phyloP scores from a whole-genome alignment of 805 yeast genomes.

The Kuraishia hungarica region DNA sequence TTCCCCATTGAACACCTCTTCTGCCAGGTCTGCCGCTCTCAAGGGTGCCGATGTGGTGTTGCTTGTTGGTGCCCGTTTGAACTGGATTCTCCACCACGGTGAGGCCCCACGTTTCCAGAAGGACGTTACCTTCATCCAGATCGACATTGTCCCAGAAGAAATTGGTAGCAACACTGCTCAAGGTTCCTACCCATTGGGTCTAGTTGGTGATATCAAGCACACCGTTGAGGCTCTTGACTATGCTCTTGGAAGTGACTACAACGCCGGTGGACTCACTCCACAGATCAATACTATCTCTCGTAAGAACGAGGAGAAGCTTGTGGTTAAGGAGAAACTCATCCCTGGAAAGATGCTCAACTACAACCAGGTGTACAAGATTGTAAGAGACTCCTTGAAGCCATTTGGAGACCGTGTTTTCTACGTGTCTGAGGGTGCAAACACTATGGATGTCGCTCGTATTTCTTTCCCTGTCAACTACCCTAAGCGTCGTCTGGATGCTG shows the following conservation, averaged over 20 bases:
- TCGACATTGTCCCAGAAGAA: constrained; percentile 46
- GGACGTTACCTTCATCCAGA: constrained; percentile 44
- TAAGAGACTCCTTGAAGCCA: constrained; percentile 30
- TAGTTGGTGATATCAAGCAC: constrained; percentile 40
- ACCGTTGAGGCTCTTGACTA: constrained; percentile 27
- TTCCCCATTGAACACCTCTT: constrained; percentile 38
- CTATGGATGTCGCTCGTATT: constrained; percentile 64
- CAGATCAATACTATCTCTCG: constrained; percentile 17
- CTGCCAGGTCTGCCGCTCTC: constrained; percentile 58
- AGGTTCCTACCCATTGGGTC: constrained; percentile 6
- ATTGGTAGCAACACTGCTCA: constrained; percentile 15
- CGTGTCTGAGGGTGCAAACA: constrained; percentile 68
- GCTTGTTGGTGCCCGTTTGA: constrained; percentile 57
- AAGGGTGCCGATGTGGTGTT: constrained; percentile 49
- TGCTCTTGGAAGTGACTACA: constrained; percentile 17
- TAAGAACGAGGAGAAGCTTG: constrained; percentile 23
- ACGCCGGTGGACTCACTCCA: constrained; percentile 14
- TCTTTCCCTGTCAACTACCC: constrained; percentile 48
- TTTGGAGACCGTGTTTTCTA: constrained; percentile 27
- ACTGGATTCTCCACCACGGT: constrained; percentile 70
- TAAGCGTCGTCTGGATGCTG: constrained; percentile 55
- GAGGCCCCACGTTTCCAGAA: constrained; percentile 41
- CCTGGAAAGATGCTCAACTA: constrained; percentile 29
- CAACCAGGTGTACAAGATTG: constrained; percentile 41
- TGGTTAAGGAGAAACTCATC: constrained; percentile 19